phyloP scores from a whole-genome alignment of 148 eudicot species.

The Rhododendron ferrugineum region DNA sequence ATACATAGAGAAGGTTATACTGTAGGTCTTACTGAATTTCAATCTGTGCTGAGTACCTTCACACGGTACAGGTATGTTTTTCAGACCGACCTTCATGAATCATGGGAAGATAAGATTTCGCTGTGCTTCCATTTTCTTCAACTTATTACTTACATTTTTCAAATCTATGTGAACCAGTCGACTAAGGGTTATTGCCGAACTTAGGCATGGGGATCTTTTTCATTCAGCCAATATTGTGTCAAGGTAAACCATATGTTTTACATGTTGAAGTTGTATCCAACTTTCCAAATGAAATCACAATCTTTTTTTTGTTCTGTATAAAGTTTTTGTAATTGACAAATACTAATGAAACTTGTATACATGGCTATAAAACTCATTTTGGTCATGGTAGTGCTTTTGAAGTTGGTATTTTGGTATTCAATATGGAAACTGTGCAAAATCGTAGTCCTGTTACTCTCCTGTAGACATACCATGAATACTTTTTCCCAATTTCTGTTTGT shows the following conservation, averaged over 20 bases:
- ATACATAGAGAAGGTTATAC: constrained; percentile 48
- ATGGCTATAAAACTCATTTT: not conserved
- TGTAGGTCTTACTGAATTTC: constrained; percentile 54
- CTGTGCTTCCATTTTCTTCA: not conserved
- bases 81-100: not conserved
- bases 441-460: not conserved
- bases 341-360: too few relatives aligned
- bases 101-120: not conserved
- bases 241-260: constrained; percentile 26
- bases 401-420: not conserved
- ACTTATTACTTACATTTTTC: constrained; percentile 3
- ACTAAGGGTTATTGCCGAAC: constrained; percentile 61
- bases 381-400: not conserved
- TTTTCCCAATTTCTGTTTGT: not conserved
- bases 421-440: not conserved
- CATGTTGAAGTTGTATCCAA: not conserved
- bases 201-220: constrained; percentile 56
- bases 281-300: not conserved
- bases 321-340: not conserved
- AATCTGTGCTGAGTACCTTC: constrained; percentile 54
- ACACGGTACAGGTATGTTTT: constrained; percentile 50
- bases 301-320: not conserved
- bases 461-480: not conserved
- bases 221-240: constrained; percentile 63
- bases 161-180: constrained; percentile 38